Evolutionary conservation across 176 grass and related monocot genomes (phyloP).

Genomic region (Saccharum officinarum): DNA sequence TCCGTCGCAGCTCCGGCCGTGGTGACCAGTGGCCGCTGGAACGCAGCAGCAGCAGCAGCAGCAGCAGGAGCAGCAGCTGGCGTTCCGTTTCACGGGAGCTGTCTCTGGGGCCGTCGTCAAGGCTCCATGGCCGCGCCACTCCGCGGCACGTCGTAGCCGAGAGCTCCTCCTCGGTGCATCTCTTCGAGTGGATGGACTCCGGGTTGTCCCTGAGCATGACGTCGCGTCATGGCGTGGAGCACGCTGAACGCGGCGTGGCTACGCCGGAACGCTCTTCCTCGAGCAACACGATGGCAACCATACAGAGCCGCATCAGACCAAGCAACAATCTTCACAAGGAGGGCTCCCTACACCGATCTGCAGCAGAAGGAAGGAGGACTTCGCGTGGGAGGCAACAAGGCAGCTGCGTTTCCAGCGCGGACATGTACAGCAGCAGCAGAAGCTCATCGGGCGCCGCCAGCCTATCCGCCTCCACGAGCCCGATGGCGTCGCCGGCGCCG

Average conservation of each 20-base stretch:
- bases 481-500: background rate
- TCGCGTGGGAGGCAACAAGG: background rate
- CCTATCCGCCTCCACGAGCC: conserved; percentile 7
- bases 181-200: background rate
- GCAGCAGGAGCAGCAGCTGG: background rate
- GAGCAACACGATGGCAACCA: conserved; percentile 25
- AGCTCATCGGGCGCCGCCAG: background rate
- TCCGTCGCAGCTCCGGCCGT: background rate
- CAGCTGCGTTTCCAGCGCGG: background rate
- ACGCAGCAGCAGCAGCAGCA: background rate
- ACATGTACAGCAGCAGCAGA: conserved; percentile 1
- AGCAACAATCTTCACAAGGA: background rate
- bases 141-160: background rate
- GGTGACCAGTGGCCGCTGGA: background rate
- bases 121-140: background rate
- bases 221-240: background rate
- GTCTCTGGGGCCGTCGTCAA: background rate
- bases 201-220: background rate
- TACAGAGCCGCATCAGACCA: conserved; percentile 15
- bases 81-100: background rate
- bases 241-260: background rate
- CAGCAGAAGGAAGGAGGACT: background rate
- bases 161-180: background rate
- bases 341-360: background rate
- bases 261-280: background rate